phyloP scores from a whole-genome alignment of 164 flowering plant species.

The Dillenia turbinata region DNA sequence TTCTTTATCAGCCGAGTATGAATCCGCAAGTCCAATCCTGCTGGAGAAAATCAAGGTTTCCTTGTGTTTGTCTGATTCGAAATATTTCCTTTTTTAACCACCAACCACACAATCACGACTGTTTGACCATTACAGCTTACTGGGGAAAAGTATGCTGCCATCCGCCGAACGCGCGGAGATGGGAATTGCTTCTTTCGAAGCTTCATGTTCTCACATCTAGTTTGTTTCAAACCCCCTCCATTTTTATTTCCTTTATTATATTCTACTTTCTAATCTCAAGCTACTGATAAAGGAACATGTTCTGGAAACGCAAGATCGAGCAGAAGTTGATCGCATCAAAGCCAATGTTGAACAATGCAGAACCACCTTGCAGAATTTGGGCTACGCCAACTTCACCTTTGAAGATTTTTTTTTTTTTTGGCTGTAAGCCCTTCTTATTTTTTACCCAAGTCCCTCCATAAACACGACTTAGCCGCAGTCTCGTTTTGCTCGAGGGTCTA shows the following conservation, averaged over 20 bases:
- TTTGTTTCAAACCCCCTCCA: constrained; percentile 25
- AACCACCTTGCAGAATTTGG: constrained; percentile 74
- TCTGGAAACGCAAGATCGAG: constrained; percentile 69
- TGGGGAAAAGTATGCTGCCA: constrained; percentile 54
- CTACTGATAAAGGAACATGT: constrained; percentile 69
- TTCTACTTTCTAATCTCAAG: constrained; percentile 17
- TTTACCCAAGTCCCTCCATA: too few species aligned
- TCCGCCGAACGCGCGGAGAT: constrained; percentile 95
- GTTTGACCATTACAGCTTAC: constrained; percentile 45
- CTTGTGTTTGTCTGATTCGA: neutral
- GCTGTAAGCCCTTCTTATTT: constrained; percentile 4
- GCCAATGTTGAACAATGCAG: constrained; percentile 75
- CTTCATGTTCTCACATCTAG: constrained; percentile 96
- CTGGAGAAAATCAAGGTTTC: constrained; percentile 83
- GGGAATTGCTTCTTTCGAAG: constrained; percentile 96
- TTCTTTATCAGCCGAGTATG: constrained; percentile 71
- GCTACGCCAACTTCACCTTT: constrained; percentile 88
- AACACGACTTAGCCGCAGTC: too few species aligned
- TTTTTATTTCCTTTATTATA: constrained; percentile 10
- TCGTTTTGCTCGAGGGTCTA: too few species aligned
- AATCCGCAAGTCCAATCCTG: constrained; percentile 76
- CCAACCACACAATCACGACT: neutral
- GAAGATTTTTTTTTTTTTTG: constrained; percentile 97
- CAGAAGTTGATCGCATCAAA: constrained; percentile 76
- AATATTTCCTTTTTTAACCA: neutral